These are phyloP conservation scores for Sesbania bispinosa DNA, from an alignment of 306 rosid genomes.

Conservation along the genomic window DNA sequence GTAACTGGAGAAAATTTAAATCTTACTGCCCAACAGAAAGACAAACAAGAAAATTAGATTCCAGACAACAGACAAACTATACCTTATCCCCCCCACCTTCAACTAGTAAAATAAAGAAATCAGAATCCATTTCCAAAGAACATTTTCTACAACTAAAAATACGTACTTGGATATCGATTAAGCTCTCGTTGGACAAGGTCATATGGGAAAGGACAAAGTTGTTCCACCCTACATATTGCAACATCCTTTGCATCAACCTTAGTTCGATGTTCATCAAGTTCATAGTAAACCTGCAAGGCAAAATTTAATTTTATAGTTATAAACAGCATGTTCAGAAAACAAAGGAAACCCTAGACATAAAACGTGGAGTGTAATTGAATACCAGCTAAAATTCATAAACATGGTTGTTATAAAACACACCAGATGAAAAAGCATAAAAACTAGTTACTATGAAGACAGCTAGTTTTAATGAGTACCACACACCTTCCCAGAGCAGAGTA, in stretches of 20 bases:
- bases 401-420: background rate
- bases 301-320: background rate
- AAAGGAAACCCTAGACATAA: background rate
- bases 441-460: background rate
- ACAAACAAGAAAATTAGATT: background rate
- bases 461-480: slow-evolving; percentile 2
- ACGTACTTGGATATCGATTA: slow-evolving; percentile 92
- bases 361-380: background rate
- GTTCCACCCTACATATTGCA: slow-evolving; percentile 94
- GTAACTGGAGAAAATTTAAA: background rate
- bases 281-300: slow-evolving; percentile 75
- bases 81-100: background rate
- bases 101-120: background rate
- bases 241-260: slow-evolving; percentile 69
- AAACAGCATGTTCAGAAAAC: slow-evolving; percentile 4
- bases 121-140: background rate
- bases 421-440: background rate
- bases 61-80: background rate
- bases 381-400: background rate
- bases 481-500: slow-evolving; percentile 97
- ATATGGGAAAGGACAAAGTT: slow-evolving; percentile 98
- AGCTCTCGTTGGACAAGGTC: slow-evolving; percentile 88
- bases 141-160: background rate
- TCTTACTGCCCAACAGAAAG: background rate
- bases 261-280: slow-evolving; percentile 75